A percentile compares a stretch with the other conserved stretches of the same genome.
Conservation (phyloP, 495 filamentous ascomycete species). For the Aspergillus nidulans region DNA sequence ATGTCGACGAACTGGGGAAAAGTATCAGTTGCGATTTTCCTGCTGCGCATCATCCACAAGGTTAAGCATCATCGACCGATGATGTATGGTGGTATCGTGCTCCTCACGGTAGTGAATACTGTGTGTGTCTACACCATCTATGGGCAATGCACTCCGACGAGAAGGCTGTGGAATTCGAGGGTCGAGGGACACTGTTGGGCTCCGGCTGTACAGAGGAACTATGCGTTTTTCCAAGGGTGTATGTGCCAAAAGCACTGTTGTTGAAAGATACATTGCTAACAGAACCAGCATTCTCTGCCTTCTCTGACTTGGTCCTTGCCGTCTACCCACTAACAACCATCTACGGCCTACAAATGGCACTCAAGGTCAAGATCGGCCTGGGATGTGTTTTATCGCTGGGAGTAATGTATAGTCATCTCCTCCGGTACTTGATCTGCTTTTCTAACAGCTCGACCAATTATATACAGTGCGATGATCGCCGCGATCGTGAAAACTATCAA, state of each 20-base stretch:
- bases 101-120: slow-evolving; percentile 1
- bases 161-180: slow-evolving; percentile 1
- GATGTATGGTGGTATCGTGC: slow-evolving; percentile 5
- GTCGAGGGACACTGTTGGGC: slow-evolving; percentile 4
- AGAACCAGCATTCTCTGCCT: slow-evolving; percentile 5
- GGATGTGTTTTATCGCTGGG: slow-evolving; percentile 11
- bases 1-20: slow-evolving; percentile 16
- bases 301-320: slow-evolving; percentile 9
- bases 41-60: slow-evolving; percentile 12
- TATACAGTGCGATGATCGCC: slow-evolving; percentile 8
- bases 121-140: slow-evolving; percentile 12
- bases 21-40: slow-evolving; percentile 8
- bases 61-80: slow-evolving; percentile 3
- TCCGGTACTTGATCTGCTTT: neutral
- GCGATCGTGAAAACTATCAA: slow-evolving; percentile 12
- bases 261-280: neutral
- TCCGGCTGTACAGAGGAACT: slow-evolving; percentile 7
- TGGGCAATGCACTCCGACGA: slow-evolving; percentile 9
- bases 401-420: slow-evolving; percentile 2
- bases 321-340: slow-evolving; percentile 12
- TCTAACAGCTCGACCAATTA: neutral
- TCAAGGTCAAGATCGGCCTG: slow-evolving; percentile 11
- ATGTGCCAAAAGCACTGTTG: neutral
- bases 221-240: slow-evolving; percentile 14
- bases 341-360: slow-evolving; percentile 6